phyloP scores from a whole-genome alignment of 2,329 filamentous ascomycete species.

The Colletotrichum somersetense region DNA sequence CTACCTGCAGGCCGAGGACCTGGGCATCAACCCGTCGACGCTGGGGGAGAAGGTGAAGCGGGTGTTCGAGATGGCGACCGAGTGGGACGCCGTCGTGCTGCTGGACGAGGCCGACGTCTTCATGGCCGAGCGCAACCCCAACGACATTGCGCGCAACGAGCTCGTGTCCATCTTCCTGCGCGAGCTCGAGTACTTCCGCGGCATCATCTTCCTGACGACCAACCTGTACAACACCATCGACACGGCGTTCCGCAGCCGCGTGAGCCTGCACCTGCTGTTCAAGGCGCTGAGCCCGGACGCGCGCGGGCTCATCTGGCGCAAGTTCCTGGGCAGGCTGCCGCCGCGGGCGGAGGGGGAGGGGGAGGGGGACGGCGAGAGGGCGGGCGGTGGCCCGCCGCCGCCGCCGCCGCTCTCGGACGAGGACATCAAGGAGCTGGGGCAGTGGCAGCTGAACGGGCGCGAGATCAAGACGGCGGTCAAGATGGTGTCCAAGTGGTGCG shows the following conservation, averaged over 20 bases:
- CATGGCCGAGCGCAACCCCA: slow-evolving; percentile 59
- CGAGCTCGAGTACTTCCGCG: slow-evolving; percentile 60
- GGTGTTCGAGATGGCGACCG: slow-evolving; percentile 61
- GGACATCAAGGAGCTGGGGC: slow-evolving; percentile 54
- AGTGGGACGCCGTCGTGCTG: slow-evolving; percentile 64
- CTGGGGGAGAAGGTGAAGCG: slow-evolving; percentile 62
- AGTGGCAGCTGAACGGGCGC: slow-evolving; percentile 59
- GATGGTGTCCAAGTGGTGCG: slow-evolving; percentile 60
- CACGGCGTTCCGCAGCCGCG: slow-evolving; percentile 59
- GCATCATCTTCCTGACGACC: slow-evolving; percentile 61
- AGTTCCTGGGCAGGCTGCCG: slow-evolving; percentile 58
- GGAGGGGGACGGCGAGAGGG: neutral
- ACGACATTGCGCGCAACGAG: slow-evolving; percentile 62
- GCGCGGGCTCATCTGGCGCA: slow-evolving; percentile 58
- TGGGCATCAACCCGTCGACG: slow-evolving; percentile 58
- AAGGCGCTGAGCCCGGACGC: slow-evolving; percentile 53
- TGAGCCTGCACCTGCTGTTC: slow-evolving; percentile 63
- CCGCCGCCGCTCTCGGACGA: slow-evolving; percentile 49
- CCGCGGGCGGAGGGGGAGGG: slow-evolving; percentile 9
- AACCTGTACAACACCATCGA: slow-evolving; percentile 59
- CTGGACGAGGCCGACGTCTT: slow-evolving; percentile 68
- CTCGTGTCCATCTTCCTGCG: slow-evolving; percentile 62
- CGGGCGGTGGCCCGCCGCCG: slow-evolving; percentile 17
- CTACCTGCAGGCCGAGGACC: slow-evolving; percentile 60
- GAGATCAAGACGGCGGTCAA: slow-evolving; percentile 63